phyloP scores from a whole-genome alignment of 2,329 filamentous ascomycete genomes.

The Diaporthe citrichinensis region DNA sequence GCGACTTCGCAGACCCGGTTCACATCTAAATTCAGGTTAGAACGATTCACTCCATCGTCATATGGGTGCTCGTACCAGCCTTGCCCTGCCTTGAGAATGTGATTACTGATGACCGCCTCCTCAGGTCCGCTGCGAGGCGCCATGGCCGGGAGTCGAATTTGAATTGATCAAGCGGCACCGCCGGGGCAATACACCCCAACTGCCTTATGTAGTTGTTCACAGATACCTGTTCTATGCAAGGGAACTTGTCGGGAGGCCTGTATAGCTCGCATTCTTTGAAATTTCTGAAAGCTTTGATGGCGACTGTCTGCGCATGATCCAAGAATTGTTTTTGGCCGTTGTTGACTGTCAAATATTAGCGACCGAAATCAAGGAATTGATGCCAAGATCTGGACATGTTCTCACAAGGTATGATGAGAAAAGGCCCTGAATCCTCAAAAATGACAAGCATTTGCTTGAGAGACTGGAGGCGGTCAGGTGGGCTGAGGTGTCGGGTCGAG shows the following conservation, averaged over 20 bases:
- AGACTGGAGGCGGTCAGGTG: neutral
- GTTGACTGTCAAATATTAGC: neutral
- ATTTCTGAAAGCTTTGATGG: neutral
- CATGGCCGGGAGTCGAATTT: neutral
- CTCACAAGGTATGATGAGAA: neutral
- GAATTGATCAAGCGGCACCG: neutral
- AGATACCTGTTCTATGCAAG: neutral
- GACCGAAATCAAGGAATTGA: neutral
- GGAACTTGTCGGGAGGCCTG: neutral
- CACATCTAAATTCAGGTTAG: neutral
- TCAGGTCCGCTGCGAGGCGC: neutral
- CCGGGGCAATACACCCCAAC: neutral
- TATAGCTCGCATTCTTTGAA: neutral
- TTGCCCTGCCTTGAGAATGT: neutral
- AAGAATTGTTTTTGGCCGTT: neutral
- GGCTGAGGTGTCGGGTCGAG: neutral
- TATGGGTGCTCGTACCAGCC: neutral
- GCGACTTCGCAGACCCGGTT: neutral
- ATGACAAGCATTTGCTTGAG: constrained; percentile 1
- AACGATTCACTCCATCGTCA: neutral
- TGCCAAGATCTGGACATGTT: neutral
- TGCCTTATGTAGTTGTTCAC: neutral
- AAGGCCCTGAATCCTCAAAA: neutral
- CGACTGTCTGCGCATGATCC: neutral
- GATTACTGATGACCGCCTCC: neutral